Evolutionary conservation across 805 yeast genomes (phyloP).

Genomic region (Blastobotrys chiropterorum): DNA sequence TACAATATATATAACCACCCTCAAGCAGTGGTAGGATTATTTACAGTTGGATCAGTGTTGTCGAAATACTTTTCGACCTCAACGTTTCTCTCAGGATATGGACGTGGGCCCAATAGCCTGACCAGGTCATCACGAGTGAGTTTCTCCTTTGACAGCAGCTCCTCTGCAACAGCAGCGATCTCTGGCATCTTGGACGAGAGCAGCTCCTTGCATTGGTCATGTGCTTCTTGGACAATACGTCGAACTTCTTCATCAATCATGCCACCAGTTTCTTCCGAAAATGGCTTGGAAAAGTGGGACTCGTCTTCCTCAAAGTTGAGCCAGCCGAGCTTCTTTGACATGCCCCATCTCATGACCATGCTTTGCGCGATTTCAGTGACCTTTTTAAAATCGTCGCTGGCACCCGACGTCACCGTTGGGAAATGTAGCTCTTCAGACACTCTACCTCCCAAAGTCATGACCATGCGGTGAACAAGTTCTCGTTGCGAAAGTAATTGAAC

Average conservation of each 20-base stretch:
- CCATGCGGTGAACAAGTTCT: conserved; percentile 84
- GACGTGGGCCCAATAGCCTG: conserved; percentile 80
- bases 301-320: conserved; percentile 65
- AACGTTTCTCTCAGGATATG: conserved; percentile 83
- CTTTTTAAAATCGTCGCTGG: conserved; percentile 92
- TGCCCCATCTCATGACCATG: conserved; percentile 90
- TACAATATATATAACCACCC: neutral
- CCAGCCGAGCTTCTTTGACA: conserved; percentile 84
- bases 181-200: conserved; percentile 65
- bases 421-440: conserved; percentile 94
- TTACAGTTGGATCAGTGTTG: conserved; percentile 4
- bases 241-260: conserved; percentile 79
- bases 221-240: conserved; percentile 69
- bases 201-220: conserved; percentile 61
- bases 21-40: neutral
- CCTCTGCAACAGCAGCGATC: conserved; percentile 82
- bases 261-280: conserved; percentile 79
- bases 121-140: conserved; percentile 93
- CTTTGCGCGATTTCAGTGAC: conserved; percentile 89
- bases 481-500: conserved; percentile 68
- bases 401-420: conserved; percentile 90
- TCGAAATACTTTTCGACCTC: conserved; percentile 53
- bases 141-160: conserved; percentile 78
- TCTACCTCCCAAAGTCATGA: conserved; percentile 96
- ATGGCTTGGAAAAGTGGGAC: conserved; percentile 73